Percentiles rank a stretch among this genome's conserved stretches.
Conservation (phyloP, 2,329 filamentous ascomycete species). For the Alternaria arborescens region DNA sequence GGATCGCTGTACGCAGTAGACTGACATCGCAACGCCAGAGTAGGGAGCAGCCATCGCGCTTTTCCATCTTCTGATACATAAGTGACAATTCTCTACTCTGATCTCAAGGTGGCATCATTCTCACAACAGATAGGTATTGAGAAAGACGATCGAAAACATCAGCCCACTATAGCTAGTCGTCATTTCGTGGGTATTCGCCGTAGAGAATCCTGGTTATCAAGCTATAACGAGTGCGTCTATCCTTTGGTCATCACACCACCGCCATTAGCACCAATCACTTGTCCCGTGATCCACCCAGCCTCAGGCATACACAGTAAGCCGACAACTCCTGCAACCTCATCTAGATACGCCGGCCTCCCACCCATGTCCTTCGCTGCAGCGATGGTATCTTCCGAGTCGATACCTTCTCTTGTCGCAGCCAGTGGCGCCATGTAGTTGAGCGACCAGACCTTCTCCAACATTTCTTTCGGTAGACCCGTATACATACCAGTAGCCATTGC, state of each 20-base stretch:
- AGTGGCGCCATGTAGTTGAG: slow-evolving; percentile 70
- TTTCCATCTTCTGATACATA: neutral
- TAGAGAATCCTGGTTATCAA: neutral
- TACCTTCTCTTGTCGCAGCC: slow-evolving; percentile 55
- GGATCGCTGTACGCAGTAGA: too few relatives aligned
- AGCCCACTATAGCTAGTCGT: neutral
- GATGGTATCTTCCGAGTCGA: slow-evolving; percentile 63
- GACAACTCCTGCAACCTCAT: slow-evolving; percentile 75
- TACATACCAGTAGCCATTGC: slow-evolving; percentile 66
- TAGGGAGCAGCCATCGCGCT: too few relatives aligned
- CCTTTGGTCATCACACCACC: slow-evolving; percentile 67
- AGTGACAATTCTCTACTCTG: neutral
- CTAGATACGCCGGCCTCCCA: slow-evolving; percentile 65
- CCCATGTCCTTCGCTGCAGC: slow-evolving; percentile 63
- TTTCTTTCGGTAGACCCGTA: slow-evolving; percentile 64
- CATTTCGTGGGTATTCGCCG: too few relatives aligned
- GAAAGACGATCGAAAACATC: neutral
- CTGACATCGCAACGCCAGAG: too few relatives aligned
- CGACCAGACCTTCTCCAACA: slow-evolving; percentile 64
- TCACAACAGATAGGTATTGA: neutral
- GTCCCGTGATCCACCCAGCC: slow-evolving; percentile 75
- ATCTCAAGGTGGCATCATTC: neutral
- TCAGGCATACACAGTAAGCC: slow-evolving; percentile 76
- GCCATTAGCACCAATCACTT: slow-evolving; percentile 78
- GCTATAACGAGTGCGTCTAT: neutral